Conservation (phyloP, 2,329 filamentous ascomycete species). For the Fusarium sp. region DNA sequence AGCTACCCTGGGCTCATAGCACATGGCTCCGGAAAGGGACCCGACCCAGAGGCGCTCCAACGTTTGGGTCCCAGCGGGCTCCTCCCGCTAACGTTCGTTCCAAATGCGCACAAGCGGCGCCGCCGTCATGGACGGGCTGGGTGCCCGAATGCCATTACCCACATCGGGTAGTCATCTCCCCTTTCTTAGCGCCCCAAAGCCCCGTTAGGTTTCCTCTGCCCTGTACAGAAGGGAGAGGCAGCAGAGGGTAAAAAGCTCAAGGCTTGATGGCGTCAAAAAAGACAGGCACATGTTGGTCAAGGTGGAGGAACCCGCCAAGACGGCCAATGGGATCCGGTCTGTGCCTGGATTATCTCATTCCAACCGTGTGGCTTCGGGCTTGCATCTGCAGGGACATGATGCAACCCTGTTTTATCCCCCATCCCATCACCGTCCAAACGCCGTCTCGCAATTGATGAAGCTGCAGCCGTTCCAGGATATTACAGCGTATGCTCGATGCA, state of each 20-base stretch:
- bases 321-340: slow-evolving; percentile 22
- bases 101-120: slow-evolving; percentile 22
- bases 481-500: slow-evolving; percentile 7
- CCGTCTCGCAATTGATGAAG: slow-evolving; percentile 25
- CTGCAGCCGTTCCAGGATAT: slow-evolving; percentile 4
- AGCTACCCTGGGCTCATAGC: slow-evolving; percentile 14
- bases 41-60: slow-evolving; percentile 32
- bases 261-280: slow-evolving; percentile 33
- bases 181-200: slow-evolving; percentile 23
- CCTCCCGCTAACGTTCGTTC: slow-evolving; percentile 33
- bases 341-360: slow-evolving; percentile 29
- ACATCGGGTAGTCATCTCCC: slow-evolving; percentile 37
- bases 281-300: slow-evolving; percentile 5
- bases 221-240: slow-evolving; percentile 3
- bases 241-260: not conserved
- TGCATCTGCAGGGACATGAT: slow-evolving; percentile 32
- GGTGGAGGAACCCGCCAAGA: slow-evolving; percentile 4
- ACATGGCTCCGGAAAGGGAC: slow-evolving; percentile 24
- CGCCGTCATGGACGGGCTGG: slow-evolving; percentile 13
- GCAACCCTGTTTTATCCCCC: slow-evolving; percentile 25
- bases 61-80: slow-evolving; percentile 9
- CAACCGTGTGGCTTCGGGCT: slow-evolving; percentile 6
- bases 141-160: slow-evolving; percentile 23
- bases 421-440: slow-evolving; percentile 13
- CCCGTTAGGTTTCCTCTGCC: slow-evolving; percentile 30